A percentile compares a stretch with the other conserved stretches of the same genome.
phyloP scores from a whole-genome alignment of 306 rosid genomes.

The Datisca glomerata region DNA sequence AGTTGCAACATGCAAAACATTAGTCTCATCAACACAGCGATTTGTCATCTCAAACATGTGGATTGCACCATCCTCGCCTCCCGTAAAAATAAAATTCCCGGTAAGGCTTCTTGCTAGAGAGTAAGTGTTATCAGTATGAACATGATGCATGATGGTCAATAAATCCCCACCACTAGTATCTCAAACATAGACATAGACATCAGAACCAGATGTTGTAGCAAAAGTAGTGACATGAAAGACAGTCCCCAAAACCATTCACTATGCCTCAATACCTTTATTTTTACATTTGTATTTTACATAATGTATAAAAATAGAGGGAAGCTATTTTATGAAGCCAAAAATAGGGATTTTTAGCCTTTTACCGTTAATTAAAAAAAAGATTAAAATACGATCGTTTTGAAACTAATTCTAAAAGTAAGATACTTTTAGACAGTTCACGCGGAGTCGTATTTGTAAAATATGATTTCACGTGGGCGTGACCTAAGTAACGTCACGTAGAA shows the following conservation, averaged over 20 bases:
- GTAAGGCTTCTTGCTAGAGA: conserved; percentile 66
- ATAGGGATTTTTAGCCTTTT: too few relatives aligned
- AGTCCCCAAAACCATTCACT: conserved; percentile 87
- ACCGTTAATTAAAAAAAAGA: too few relatives aligned
- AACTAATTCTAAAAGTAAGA: too few relatives aligned
- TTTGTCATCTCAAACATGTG: conserved; percentile 64
- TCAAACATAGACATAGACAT: conserved; percentile 87
- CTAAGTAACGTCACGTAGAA: too few relatives aligned
- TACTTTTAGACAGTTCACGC: too few relatives aligned
- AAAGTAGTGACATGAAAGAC: conserved; percentile 64
- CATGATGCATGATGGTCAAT: conserved; percentile 35
- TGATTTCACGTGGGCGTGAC: too few relatives aligned
- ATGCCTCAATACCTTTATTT: conserved; percentile 61
- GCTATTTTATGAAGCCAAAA: too few relatives aligned
- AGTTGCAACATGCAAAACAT: conserved; percentile 29
- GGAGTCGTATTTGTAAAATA: too few relatives aligned
- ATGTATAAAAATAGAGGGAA: too few relatives aligned
- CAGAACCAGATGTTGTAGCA: conserved; percentile 66
- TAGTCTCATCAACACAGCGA: conserved; percentile 17
- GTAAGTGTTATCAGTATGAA: conserved; percentile 64
- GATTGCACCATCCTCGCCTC: conserved; percentile 87
- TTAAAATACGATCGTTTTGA: too few relatives aligned
- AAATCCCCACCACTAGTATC: conserved; percentile 45
- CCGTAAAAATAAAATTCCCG: conserved; percentile 73
- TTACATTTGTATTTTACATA: too few relatives aligned